Base-by-base conservation (phyloP, 1,139 yeast species). In the Meyerozyma carpophila region DNA sequence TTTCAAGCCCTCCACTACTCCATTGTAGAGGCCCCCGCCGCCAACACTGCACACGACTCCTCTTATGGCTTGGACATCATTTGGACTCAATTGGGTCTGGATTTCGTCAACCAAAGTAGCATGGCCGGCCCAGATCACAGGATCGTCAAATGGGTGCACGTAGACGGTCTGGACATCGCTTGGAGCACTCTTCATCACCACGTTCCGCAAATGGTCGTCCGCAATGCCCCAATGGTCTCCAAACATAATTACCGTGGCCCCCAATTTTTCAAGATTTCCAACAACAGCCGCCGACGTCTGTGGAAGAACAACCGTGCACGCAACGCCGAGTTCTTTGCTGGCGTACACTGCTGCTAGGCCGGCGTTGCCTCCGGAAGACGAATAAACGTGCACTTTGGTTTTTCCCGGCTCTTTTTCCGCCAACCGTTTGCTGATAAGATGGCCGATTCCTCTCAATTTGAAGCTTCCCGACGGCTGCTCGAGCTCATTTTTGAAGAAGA, bases 351-450 rank as follows among this genome's bases (percentile, higher is more conserved):
- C 76, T 10, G 75, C 74, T 39, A 70, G 55, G 0, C 75, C 76
- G n/a, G 76, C 76, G 50, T 70, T 70, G 5, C 75, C 76, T 7
- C 75, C 76, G 39, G 71, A 64, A 3, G 73, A 66, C n/a, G 73
- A 69, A 47, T 62, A 69, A 5, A 69, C 66, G 16, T 59, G 62
- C 10, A 66, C 56, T 13, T 47, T 46, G 5, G 50, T 43, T 13
- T 50, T 46, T n/a, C 13, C 26, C 6, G 55, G 55, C 8, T 50
- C 54, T n/a, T 43, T 43, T 5, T 36, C 43, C 14, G 49, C 46
- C 2, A 69, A 63, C 13, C 49, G 47, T 16, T 44, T 42, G 5
- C 50, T 53, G n/a, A 70, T 55, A 46, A 68, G 53, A 41, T 65
- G 55, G 6, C 75, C 72, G 13, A 70, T 63, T 5, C 75, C 75